Conservation (phyloP, 2,329 filamentous ascomycete genomes). For the Epichloe baconii region DNA sequence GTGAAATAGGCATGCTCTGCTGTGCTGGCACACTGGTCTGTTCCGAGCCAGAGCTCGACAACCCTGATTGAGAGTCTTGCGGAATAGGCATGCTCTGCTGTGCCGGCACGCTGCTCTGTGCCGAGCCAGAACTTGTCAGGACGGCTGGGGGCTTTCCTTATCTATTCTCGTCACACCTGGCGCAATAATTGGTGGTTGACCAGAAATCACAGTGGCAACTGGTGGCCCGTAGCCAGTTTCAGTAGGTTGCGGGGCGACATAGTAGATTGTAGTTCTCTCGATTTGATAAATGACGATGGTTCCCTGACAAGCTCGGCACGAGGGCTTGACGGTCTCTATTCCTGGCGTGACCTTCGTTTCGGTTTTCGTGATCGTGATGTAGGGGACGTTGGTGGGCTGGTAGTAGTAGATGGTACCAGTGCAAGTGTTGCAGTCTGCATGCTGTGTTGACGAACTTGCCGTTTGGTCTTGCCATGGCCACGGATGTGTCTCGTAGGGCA, state of each 20-base stretch:
- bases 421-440: background rate
- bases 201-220: background rate
- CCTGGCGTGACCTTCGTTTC: background rate
- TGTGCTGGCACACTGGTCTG: background rate
- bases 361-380: background rate
- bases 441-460: background rate
- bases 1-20: too few species aligned
- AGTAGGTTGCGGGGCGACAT: background rate
- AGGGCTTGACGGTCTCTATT: background rate
- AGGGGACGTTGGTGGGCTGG: background rate
- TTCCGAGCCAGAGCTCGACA: too few species aligned
- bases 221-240: background rate
- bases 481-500: background rate
- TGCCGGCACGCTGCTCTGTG: background rate
- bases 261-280: background rate
- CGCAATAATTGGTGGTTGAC: background rate
- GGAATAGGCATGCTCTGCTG: background rate
- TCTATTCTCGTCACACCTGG: background rate
- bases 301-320: conserved; percentile 2
- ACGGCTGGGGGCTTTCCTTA: background rate
- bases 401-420: conserved; percentile 1
- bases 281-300: conserved; percentile 3
- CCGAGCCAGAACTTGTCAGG: background rate
- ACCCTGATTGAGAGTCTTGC: too few species aligned
- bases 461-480: conserved; percentile 1